Base-by-base conservation (phyloP, 805 yeast species). In the Wickerhamomyces silvicola region DNA sequence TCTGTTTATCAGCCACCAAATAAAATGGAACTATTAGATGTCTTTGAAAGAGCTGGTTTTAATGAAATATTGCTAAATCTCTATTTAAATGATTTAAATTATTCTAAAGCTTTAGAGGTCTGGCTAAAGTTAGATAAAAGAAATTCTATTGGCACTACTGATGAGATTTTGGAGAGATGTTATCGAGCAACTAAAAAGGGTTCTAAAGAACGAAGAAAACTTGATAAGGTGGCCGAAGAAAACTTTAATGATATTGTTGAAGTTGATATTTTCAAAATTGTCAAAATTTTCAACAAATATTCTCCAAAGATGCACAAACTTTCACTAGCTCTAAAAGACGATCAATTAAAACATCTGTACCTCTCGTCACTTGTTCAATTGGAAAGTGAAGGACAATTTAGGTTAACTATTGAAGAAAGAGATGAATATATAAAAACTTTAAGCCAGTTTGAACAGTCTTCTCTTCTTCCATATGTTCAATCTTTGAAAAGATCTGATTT, bases 1-100 rank as follows among this genome's bases (percentile, higher is more conserved):
- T 73, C 94, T 0, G 64, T 67, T 1, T 81, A 79, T 50, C 75
- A 70, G 31, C 85, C 90, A 0, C 58, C 68, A 1, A 67, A 75
- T 43, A 59, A 71, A 16, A 64, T 66, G 2, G 56, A 54, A 14
- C 52, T 85, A 26, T 52, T 78, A 7, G 64, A 65, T 12, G 60
- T 68, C 29, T 61, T 84, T 31, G 68, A 68, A 30, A 62, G 68
- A 19, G 78, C 76, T 2, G 66, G 69, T 10, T 82, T 73, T 48
- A 67, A 64, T 45, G 64, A 70, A 24, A 86, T 81, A 0, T 59
- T 86, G 28, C 64, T 77, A 35, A 62, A 68, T 30, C 43, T 83
- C 4, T 81, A 78, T 48, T 56, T 70, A 24, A 54, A 70, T 1
- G 79, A 78, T 37, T 66, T 70, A 13, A 66, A 60, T 31, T 72